Conservation (phyloP, 768 basidiomycete species). For the Nidula microcarpa region DNA sequence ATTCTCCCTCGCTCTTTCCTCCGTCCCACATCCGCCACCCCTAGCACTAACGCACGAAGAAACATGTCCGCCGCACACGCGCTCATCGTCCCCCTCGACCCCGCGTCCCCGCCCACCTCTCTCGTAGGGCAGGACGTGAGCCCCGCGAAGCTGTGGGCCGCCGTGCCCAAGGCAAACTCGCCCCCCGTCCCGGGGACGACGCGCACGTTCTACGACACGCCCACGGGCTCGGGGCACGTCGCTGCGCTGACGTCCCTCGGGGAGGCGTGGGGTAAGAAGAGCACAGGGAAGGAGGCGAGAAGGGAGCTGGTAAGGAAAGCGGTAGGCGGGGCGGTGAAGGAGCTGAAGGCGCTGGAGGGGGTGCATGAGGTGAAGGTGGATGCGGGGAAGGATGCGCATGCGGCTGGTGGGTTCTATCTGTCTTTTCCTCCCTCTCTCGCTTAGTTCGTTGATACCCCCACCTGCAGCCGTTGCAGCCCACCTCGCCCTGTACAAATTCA, state of each 20-base stretch:
- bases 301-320: constrained; percentile 71
- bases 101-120: constrained; percentile 18
- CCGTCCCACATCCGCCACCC: not conserved
- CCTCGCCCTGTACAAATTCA: constrained; percentile 72
- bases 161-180: constrained; percentile 46
- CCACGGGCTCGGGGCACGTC: constrained; percentile 29
- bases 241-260: constrained; percentile 60
- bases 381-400: constrained; percentile 66
- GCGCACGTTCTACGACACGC: constrained; percentile 60
- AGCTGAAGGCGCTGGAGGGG: constrained; percentile 58
- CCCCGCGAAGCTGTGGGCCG: constrained; percentile 48
- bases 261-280: constrained; percentile 45
- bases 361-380: constrained; percentile 63
- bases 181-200: constrained; percentile 60
- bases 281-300: constrained; percentile 29
- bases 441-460: not conserved
- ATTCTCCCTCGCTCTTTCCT: not conserved
- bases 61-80: not conserved
- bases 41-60: not conserved
- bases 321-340: constrained; percentile 71
- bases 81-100: constrained; percentile 39
- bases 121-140: constrained; percentile 27
- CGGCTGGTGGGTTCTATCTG: constrained; percentile 52
- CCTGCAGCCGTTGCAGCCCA: constrained; percentile 70
- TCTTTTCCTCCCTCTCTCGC: not conserved